phyloP scores from a whole-genome alignment of 1,139 yeast genomes.

The Candida pseudoviswanathii region DNA sequence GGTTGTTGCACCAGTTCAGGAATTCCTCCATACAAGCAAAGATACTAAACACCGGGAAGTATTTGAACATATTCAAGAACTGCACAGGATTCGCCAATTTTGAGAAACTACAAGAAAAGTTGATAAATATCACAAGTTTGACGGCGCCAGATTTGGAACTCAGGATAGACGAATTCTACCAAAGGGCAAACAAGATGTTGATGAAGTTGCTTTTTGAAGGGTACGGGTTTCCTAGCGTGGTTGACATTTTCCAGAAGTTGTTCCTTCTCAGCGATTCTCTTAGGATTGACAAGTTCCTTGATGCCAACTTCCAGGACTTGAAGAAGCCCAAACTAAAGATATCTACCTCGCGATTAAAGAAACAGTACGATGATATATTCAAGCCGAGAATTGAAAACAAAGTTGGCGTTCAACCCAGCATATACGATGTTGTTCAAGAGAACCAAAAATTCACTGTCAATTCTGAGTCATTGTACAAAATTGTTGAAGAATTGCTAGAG shows the following conservation, averaged over 20 bases:
- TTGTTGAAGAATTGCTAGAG: conserved; percentile 64
- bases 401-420: conserved; percentile 18
- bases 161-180: conserved; percentile 63
- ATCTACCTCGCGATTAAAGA: conserved; percentile 32
- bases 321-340: conserved; percentile 33
- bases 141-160: conserved; percentile 62
- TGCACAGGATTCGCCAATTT: conserved; percentile 50
- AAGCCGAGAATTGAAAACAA: conserved; percentile 8
- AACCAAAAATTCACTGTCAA: conserved; percentile 35
- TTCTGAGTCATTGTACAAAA: conserved; percentile 50
- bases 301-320: conserved; percentile 35
- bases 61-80: conserved; percentile 69
- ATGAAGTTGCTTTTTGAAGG: conserved; percentile 63
- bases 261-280: conserved; percentile 53
- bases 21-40: conserved; percentile 59
- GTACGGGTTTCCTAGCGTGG: conserved; percentile 50
- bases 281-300: conserved; percentile 50
- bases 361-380: conserved; percentile 24
- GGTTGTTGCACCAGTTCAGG: conserved; percentile 67
- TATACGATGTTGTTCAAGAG: conserved; percentile 19
- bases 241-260: conserved; percentile 52
- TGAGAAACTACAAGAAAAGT: conserved; percentile 28
- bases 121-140: conserved; percentile 39
- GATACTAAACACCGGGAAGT: conserved; percentile 82
- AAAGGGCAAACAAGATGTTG: conserved; percentile 66